Conservation (phyloP, 179 eudicot genomes). For the Beta macrorhiza region DNA sequence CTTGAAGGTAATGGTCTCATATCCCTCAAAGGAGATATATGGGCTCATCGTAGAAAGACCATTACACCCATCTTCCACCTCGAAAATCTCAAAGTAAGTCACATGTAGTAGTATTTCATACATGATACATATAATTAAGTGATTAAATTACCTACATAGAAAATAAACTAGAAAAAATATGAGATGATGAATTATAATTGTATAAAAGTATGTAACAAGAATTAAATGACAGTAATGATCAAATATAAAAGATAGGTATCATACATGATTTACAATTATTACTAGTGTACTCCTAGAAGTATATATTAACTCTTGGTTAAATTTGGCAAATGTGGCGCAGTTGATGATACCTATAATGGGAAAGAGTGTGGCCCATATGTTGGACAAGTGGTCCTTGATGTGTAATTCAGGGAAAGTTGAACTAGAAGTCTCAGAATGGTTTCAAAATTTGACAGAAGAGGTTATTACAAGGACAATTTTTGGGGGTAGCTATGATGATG, state of each 20-base stretch:
- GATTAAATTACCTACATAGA: too few species aligned
- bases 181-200: background rate
- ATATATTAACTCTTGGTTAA: background rate
- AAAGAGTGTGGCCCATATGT: conserved; percentile 49
- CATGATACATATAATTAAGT: too few species aligned
- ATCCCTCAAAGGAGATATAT: conserved; percentile 64
- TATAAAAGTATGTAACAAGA: background rate
- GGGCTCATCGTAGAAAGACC: conserved; percentile 78
- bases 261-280: background rate
- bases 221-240: background rate
- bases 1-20: conserved; percentile 79
- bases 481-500: conserved; percentile 67
- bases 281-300: background rate
- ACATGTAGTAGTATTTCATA: too few species aligned
- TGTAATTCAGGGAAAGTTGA: conserved; percentile 53
- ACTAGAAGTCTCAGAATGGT: conserved; percentile 65
- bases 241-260: background rate
- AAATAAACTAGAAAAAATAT: background rate
- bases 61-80: conserved; percentile 73
- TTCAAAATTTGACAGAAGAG: conserved; percentile 53
- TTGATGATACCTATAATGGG: conserved; percentile 62
- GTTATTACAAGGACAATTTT: conserved; percentile 59
- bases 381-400: conserved; percentile 53
- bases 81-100: conserved; percentile 70
- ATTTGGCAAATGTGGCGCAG: conserved; percentile 33